phyloP scores from a whole-genome alignment of 2,329 filamentous ascomycete genomes.

The Diplocarpon rosae region DNA sequence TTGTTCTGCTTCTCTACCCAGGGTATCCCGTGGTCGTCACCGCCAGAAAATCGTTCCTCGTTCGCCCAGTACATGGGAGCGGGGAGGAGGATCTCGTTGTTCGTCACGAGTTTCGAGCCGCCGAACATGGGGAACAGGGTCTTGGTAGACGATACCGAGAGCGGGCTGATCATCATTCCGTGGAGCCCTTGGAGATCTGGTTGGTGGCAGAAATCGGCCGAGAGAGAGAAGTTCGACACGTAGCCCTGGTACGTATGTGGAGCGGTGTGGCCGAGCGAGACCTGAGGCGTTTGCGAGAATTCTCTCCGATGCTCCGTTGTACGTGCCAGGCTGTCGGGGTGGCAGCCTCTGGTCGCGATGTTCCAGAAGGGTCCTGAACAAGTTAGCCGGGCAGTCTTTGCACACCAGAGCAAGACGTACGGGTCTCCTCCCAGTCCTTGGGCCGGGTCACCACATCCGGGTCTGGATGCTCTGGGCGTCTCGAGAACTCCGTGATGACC shows the following conservation, averaged over 20 bases:
- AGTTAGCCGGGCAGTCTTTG: slow-evolving; percentile 26
- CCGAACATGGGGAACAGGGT: slow-evolving; percentile 50
- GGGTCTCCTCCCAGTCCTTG: slow-evolving; percentile 14
- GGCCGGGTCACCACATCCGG: slow-evolving; percentile 6
- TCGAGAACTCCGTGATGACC: slow-evolving; percentile 38
- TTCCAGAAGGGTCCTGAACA: slow-evolving; percentile 43
- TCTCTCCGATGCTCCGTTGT: slow-evolving; percentile 33
- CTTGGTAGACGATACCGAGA: slow-evolving; percentile 39
- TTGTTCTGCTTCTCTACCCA: slow-evolving; percentile 47
- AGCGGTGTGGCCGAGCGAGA: slow-evolving; percentile 37
- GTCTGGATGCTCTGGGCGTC: slow-evolving; percentile 31
- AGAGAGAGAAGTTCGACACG: slow-evolving; percentile 36
- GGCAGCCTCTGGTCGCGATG: slow-evolving; percentile 47
- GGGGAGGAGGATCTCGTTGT: slow-evolving; percentile 54
- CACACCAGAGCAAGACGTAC: slow-evolving; percentile 26
- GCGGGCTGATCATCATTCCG: slow-evolving; percentile 43
- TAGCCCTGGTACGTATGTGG: slow-evolving; percentile 28
- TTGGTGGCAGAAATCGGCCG: slow-evolving; percentile 36
- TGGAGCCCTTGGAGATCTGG: slow-evolving; percentile 42
- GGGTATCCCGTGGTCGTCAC: slow-evolving; percentile 32
- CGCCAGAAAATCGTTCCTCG: slow-evolving; percentile 49
- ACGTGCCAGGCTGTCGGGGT: slow-evolving; percentile 50
- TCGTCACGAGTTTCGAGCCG: slow-evolving; percentile 49
- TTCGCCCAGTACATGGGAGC: slow-evolving; percentile 53
- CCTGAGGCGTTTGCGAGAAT: slow-evolving; percentile 37